Evolutionary conservation across 2,329 filamentous ascomycete species (phyloP).

Genomic region (Paraphoma chrysanthemicola): DNA sequence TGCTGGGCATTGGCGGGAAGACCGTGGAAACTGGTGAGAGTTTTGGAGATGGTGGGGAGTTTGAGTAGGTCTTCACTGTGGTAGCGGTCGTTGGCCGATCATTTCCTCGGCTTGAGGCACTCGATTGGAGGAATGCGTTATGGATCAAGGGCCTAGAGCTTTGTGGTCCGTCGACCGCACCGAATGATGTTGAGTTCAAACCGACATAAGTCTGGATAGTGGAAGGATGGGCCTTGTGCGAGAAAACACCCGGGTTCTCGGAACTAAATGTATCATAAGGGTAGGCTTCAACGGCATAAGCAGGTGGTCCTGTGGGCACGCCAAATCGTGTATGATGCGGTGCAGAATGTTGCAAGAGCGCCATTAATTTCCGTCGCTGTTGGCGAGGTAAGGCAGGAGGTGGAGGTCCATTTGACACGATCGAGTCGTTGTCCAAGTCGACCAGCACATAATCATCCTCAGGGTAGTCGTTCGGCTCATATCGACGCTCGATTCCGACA

Average conservation of each 20-base stretch:
- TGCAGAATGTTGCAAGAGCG: conserved; percentile 86
- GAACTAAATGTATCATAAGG: conserved; percentile 89
- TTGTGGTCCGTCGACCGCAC: conserved; percentile 64
- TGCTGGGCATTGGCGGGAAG: conserved; percentile 78
- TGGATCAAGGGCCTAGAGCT: conserved; percentile 72
- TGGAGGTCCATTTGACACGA: conserved; percentile 79
- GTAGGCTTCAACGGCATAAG: conserved; percentile 91
- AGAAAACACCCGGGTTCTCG: conserved; percentile 83
- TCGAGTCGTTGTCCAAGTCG: conserved; percentile 88
- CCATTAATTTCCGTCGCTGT: conserved; percentile 86
- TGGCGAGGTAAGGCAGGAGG: conserved; percentile 85
- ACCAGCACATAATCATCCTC: conserved; percentile 96
- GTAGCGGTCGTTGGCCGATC: conserved; percentile 71
- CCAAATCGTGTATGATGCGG: conserved; percentile 88
- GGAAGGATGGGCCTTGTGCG: conserved; percentile 71
- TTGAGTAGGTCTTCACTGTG: conserved; percentile 43
- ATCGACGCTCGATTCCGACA: conserved; percentile 91
- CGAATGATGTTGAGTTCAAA: conserved; percentile 89
- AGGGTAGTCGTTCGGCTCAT: conserved; percentile 83
- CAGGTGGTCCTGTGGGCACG: conserved; percentile 85
- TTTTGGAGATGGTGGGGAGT: conserved; percentile 64
- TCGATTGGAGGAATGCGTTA: conserved; percentile 87
- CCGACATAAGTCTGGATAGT: conserved; percentile 85
- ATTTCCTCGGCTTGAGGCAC: conserved; percentile 65
- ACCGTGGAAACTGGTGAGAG: conserved; percentile 78